Evolutionary conservation across 73 alveolate species (phyloP).

Genomic region (Blepharisma stoltei): DNA sequence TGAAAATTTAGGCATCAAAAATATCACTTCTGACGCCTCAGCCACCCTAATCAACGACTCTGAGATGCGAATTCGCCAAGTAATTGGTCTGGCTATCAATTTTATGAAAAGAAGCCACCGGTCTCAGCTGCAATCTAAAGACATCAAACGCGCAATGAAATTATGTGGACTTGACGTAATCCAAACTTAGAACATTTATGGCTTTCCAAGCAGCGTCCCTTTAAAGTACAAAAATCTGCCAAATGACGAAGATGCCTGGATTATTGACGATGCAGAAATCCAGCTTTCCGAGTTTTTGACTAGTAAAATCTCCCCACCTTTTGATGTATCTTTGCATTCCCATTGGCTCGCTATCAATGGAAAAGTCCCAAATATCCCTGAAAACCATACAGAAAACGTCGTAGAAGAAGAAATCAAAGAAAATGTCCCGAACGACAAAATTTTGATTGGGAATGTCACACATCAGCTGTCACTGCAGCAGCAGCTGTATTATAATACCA

Average conservation of each 20-base stretch:
- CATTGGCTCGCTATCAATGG: slow-evolving; percentile 32
- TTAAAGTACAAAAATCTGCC: background rate
- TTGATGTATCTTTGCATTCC: background rate
- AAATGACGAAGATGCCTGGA: slow-evolving; percentile 25
- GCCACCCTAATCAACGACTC: slow-evolving; percentile 28
- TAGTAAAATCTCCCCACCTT: slow-evolving; percentile 1
- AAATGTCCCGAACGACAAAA: background rate
- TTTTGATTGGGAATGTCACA: background rate
- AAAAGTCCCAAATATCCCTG: slow-evolving; percentile 36
- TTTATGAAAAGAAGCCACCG: slow-evolving; percentile 10
- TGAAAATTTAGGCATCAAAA: slow-evolving; percentile 9
- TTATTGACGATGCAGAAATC: slow-evolving; percentile 4
- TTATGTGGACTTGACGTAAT: slow-evolving; percentile 1
- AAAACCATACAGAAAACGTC: slow-evolving; percentile 7
- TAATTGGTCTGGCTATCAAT: background rate
- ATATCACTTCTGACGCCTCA: background rate
- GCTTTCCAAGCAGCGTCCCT: slow-evolving; percentile 3
- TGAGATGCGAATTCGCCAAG: slow-evolving; percentile 1
- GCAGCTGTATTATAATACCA: background rate
- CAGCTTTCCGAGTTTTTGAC: background rate
- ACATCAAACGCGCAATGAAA: slow-evolving; percentile 21
- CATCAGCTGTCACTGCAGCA: slow-evolving; percentile 16
- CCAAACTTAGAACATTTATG: slow-evolving; percentile 5
- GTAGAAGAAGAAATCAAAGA: background rate
- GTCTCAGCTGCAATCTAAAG: background rate